phyloP scores from a whole-genome alignment of 257 asterid species.

The Solanum etuberosum region DNA sequence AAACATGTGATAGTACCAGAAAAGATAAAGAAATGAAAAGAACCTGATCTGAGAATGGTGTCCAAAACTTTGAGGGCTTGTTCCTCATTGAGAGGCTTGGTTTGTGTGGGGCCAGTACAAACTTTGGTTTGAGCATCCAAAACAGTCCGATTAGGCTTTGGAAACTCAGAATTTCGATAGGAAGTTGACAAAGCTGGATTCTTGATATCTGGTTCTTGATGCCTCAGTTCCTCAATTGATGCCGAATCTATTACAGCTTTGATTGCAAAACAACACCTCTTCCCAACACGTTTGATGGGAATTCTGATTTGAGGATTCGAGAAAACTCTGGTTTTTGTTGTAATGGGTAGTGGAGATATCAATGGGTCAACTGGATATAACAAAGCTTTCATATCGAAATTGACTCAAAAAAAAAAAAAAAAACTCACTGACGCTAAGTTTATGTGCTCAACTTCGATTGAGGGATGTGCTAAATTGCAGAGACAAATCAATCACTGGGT shows the following conservation, averaged over 20 bases:
- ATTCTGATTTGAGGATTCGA: constrained; percentile 6
- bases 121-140: constrained; percentile 87
- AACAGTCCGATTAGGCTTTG: constrained; percentile 64
- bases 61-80: constrained; percentile 89
- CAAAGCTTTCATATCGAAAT: constrained; percentile 27
- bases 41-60: constrained; percentile 75
- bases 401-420: not conserved
- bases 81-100: constrained; percentile 78
- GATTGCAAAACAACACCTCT: not conserved
- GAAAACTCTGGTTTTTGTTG: constrained; percentile 7
- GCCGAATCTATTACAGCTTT: constrained; percentile 33
- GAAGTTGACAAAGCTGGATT: constrained; percentile 68
- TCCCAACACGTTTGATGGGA: not conserved
- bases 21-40: not conserved
- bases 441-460: not conserved
- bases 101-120: constrained; percentile 93
- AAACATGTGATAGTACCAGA: not conserved
- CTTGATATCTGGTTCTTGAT: constrained; percentile 11
- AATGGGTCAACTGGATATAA: constrained; percentile 13
- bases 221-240: constrained; percentile 24
- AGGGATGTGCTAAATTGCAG: not conserved
- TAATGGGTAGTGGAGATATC: constrained; percentile 16
- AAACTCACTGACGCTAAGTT: not conserved
- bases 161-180: constrained; percentile 43
- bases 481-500: not conserved